A percentile compares a stretch with the other conserved stretches of the same genome.
These are phyloP conservation scores for Pyronema omphalodes DNA, from an alignment of 495 filamentous ascomycete species.

Conservation along the genomic window DNA sequence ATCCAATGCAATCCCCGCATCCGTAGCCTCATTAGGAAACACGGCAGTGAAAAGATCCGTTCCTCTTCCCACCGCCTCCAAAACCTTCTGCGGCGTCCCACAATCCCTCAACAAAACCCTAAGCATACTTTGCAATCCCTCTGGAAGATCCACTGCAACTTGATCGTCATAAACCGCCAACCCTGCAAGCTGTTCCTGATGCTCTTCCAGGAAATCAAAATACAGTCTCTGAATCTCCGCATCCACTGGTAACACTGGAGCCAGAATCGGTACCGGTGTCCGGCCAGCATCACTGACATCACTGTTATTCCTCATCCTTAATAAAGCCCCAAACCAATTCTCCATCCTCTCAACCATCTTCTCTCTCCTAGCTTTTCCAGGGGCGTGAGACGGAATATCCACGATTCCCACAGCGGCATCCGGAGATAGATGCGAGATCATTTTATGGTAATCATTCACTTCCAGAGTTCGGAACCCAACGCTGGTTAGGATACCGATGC, in stretches of 20 bases:
- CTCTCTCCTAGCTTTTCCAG: slow-evolving; percentile 48
- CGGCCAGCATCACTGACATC: slow-evolving; percentile 14
- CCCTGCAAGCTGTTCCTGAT: slow-evolving; percentile 42
- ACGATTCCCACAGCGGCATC: slow-evolving; percentile 66
- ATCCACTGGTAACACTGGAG: slow-evolving; percentile 61
- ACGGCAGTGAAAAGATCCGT: slow-evolving; percentile 62
- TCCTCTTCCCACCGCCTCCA: slow-evolving; percentile 54
- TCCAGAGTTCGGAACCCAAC: slow-evolving; percentile 59
- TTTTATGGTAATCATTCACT: slow-evolving; percentile 46
- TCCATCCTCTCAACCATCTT: slow-evolving; percentile 80
- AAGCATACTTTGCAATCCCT: slow-evolving; percentile 40
- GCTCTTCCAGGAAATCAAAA: slow-evolving; percentile 43
- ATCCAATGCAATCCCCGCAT: slow-evolving; percentile 67
- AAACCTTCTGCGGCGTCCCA: slow-evolving; percentile 49
- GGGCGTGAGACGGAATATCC: slow-evolving; percentile 46
- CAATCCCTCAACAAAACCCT: slow-evolving; percentile 54
- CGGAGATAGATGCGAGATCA: slow-evolving; percentile 42
- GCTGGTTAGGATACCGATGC: slow-evolving; percentile 62
- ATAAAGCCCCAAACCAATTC: slow-evolving; percentile 46
- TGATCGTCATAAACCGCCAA: slow-evolving; percentile 63
- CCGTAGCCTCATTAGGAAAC: slow-evolving; percentile 54
- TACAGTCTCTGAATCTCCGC: slow-evolving; percentile 59
- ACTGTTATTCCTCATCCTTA: slow-evolving; percentile 26
- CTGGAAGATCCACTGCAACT: slow-evolving; percentile 45
- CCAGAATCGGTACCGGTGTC: slow-evolving; percentile 40